Evolutionary conservation across 139 green algal genomes (phyloP).

Genomic region (Micractinium conductrix): DNA sequence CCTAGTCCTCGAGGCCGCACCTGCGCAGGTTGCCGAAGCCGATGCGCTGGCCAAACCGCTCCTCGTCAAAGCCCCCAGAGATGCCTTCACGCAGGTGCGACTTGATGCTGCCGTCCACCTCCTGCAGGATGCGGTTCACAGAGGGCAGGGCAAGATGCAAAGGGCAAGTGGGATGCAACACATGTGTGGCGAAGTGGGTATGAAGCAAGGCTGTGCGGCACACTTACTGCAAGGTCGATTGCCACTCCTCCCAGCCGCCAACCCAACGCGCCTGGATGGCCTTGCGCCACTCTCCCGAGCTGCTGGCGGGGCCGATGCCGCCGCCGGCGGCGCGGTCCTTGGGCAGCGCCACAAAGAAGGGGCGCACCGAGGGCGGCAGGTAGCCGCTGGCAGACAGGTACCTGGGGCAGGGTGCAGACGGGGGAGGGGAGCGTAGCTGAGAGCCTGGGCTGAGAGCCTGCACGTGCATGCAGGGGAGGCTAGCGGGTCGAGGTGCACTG

Average conservation of each 20-base stretch:
- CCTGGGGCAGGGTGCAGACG: no score
- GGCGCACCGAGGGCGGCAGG: constrained; percentile 81
- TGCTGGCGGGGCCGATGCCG: constrained; percentile 57
- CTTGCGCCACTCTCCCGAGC: constrained; percentile 79
- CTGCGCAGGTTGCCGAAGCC: constrained; percentile 86
- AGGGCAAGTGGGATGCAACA: no score
- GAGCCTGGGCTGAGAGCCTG: not conserved
- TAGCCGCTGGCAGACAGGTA: constrained; percentile 66
- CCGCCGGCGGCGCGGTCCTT: constrained; percentile 75
- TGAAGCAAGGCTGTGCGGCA: no score
- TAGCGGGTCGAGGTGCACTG: no score
- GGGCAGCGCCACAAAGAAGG: constrained; percentile 95
- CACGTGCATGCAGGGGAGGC: no score
- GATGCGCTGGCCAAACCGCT: constrained; percentile 78
- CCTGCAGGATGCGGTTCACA: no score
- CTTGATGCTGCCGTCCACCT: constrained; percentile 74
- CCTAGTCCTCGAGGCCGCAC: no score
- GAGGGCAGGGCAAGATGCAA: no score
- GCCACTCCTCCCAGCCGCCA: no score
- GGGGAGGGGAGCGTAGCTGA: not conserved
- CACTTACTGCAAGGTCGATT: no score
- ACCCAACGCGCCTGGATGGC: no score
- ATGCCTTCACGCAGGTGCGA: constrained; percentile 69
- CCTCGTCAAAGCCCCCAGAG: constrained; percentile 89
- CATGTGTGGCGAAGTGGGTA: no score